Conservation (phyloP, 148 eudicot species). For the Pouteria glomerata region DNA sequence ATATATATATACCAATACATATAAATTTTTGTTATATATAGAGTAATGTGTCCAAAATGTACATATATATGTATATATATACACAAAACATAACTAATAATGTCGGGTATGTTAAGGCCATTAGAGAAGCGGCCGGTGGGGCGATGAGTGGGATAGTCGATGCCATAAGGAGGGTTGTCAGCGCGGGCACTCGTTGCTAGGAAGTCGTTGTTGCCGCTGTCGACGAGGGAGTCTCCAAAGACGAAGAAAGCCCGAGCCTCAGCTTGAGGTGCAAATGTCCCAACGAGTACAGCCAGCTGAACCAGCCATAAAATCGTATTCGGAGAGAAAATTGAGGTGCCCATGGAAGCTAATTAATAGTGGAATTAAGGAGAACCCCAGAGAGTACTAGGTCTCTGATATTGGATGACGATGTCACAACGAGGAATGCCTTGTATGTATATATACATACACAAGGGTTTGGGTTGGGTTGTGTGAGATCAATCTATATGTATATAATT, state of each 20-base stretch:
- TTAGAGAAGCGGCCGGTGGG: slow-evolving; percentile 50
- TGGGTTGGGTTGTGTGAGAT: neutral
- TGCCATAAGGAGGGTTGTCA: slow-evolving; percentile 42
- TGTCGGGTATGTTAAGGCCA: slow-evolving; percentile 42
- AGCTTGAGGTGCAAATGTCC: slow-evolving; percentile 3
- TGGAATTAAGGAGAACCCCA: neutral
- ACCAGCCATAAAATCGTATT: slow-evolving; percentile 4
- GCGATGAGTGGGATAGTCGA: slow-evolving; percentile 37
- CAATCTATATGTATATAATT: neutral
- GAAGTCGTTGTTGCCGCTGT: slow-evolving; percentile 41
- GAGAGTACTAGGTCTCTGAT: neutral
- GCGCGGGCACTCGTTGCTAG: slow-evolving; percentile 37
- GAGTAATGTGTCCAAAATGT: too few species aligned
- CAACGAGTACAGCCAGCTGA: neutral
- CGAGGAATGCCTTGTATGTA: too few species aligned
- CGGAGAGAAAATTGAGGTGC: neutral
- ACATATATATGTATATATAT: too few species aligned
- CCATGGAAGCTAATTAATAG: neutral
- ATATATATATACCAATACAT: too few species aligned
- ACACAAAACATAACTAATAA: slow-evolving; percentile 24
- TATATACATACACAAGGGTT: too few species aligned
- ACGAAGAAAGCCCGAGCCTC: slow-evolving; percentile 40
- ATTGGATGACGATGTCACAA: slow-evolving; percentile 12
- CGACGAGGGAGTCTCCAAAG: slow-evolving; percentile 43
- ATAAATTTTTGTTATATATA: too few species aligned